These are phyloP conservation scores for Aspergillus intermedius DNA, from an alignment of 2,329 filamentous ascomycete genomes.

Conservation along the genomic window DNA sequence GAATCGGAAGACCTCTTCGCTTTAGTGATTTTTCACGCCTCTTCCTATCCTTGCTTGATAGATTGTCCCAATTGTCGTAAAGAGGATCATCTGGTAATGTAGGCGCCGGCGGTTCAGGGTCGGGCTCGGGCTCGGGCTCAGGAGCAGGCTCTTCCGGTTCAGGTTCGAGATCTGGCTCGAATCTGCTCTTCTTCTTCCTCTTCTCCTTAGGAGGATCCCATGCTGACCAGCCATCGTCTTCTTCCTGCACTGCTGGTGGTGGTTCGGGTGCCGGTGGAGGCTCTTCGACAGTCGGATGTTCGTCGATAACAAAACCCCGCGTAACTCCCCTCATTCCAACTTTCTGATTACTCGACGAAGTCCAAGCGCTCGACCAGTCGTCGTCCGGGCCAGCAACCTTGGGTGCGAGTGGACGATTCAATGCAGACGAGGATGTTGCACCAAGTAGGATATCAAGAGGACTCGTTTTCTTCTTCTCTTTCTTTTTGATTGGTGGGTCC, in stretches of 20 bases:
- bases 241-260: slow-evolving; percentile 17
- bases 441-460: not conserved
- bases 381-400: slow-evolving; percentile 17
- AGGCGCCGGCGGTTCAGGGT: not conserved
- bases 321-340: slow-evolving; percentile 37
- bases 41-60: slow-evolving; percentile 14
- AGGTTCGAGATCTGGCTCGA: not conserved
- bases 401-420: slow-evolving; percentile 23
- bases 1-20: slow-evolving; percentile 13
- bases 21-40: slow-evolving; percentile 13
- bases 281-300: slow-evolving; percentile 13
- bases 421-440: slow-evolving; percentile 22
- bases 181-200: slow-evolving; percentile 25
- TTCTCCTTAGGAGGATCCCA: slow-evolving; percentile 20
- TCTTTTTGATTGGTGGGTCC: slow-evolving; percentile 20
- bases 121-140: not conserved
- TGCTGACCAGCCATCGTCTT: slow-evolving; percentile 14
- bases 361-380: slow-evolving; percentile 23
- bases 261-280: slow-evolving; percentile 12
- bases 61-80: slow-evolving; percentile 7
- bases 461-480: slow-evolving; percentile 26
- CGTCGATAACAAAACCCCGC: slow-evolving; percentile 23
- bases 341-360: slow-evolving; percentile 23
- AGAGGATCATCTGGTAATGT: slow-evolving; percentile 11
- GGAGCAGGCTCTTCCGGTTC: not conserved